These are phyloP conservation scores for Gossypium longicalyx DNA, from an alignment of 345 rosid species.

Conservation along the genomic window DNA sequence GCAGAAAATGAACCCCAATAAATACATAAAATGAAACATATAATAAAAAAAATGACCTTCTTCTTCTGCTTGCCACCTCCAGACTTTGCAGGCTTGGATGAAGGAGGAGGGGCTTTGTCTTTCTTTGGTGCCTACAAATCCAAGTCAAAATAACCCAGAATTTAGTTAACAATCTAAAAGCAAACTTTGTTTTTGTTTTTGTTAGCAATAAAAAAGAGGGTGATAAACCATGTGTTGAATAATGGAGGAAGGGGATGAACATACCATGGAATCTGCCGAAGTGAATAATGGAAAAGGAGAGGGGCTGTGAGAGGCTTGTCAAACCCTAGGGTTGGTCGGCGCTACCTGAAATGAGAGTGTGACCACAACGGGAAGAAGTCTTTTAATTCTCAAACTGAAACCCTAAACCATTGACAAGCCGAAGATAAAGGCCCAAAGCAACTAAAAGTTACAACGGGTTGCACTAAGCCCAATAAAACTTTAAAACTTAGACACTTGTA, in stretches of 20 bases:
- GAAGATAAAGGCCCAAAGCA: not conserved
- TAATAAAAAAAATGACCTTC: conserved; percentile 38
- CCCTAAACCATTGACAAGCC: not conserved
- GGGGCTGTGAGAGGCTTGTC: not conserved
- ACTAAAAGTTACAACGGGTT: not conserved
- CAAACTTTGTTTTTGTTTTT: not conserved
- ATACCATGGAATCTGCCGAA: not conserved
- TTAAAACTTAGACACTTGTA: not conserved
- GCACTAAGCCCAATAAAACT: no score
- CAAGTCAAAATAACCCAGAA: not conserved
- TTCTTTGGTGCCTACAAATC: conserved; percentile 57
- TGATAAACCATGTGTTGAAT: not conserved
- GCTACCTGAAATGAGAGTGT: not conserved
- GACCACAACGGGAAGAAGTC: not conserved
- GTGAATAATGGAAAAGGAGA: not conserved
- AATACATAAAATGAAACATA: not conserved
- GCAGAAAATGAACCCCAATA: not conserved
- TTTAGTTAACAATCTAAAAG: not conserved
- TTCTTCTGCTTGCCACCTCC: conserved; percentile 81
- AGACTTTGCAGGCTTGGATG: conserved; percentile 69
- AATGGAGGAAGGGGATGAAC: not conserved
- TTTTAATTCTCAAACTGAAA: not conserved
- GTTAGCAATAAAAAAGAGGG: not conserved
- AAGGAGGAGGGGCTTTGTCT: conserved; percentile 72
- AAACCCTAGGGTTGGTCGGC: not conserved